Evolutionary conservation across 352 stramenopile species (phyloP), one percentile per base, ranked within the genome.

Genomic region (Phytophthora pinifolia): DNA sequence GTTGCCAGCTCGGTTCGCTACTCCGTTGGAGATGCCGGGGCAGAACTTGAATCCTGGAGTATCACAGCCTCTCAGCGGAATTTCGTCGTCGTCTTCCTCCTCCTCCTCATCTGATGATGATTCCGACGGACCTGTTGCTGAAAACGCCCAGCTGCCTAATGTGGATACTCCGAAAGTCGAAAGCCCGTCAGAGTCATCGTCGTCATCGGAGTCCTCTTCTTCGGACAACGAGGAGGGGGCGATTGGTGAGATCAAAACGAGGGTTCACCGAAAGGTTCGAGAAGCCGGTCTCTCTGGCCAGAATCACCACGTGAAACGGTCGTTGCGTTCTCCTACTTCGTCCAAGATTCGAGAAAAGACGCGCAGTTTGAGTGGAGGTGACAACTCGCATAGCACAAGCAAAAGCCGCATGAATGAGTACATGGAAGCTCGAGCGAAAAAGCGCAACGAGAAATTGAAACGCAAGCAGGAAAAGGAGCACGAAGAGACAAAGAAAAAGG

Each of bases 391-490:
- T 36, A 61, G 53, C 9, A 67, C 63, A 10, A 86, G 73, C 27
- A 86, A 86, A 57, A 92, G 75, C 42, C 83, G 85, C 20, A 95
- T 95, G 85, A 95, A 95, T 45, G 75, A 89, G 46, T 95, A 95
- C 62, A 95, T 95, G 85, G 83, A 95, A 38, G 76, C 67, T 27
- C 85, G 85, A 2, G 79, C 81, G 9, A 83, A 67, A 44, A 93
- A 91, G 46, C 83, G 82, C 10, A 76, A 83, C 20, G 80, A 89
- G 38, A 95, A 93, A 47, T 57, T 88, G 15, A 82, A 87, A 43
- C 86, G 80, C 35, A 86, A 89, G 10, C 70, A 86, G 44, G 67
- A 88, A 47, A 79, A 87, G 41, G 79, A 89, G 42, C 58, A 82
- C 44, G 85, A 76, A 30, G 83, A 91, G 65, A 73, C 75, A 44